Conservation (phyloP, 495 filamentous ascomycete species). For the Penicillium egyptiacum region DNA sequence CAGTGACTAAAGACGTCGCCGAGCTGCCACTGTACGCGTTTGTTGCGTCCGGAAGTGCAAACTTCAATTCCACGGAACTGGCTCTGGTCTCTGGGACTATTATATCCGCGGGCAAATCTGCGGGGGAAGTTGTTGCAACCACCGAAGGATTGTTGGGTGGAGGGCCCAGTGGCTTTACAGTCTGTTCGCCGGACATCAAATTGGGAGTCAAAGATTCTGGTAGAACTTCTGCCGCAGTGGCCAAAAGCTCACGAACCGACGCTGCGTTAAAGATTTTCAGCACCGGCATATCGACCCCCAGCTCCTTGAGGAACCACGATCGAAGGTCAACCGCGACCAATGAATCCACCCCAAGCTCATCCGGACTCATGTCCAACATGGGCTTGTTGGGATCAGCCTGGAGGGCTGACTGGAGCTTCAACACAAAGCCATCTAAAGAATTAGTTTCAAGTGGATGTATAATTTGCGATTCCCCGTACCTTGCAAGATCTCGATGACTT, state of each 20-base stretch:
- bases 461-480: background rate
- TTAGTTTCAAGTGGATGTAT: background rate
- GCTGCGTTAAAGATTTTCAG: constrained; percentile 47
- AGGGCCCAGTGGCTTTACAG: background rate
- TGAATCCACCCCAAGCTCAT: constrained; percentile 48
- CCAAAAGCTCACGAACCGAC: constrained; percentile 22
- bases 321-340: constrained; percentile 59
- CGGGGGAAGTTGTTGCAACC: background rate
- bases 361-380: constrained; percentile 15
- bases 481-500: constrained; percentile 20
- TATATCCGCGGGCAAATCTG: background rate
- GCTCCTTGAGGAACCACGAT: constrained; percentile 52
- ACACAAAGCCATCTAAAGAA: constrained; percentile 9
- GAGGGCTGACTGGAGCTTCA: constrained; percentile 13
- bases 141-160: background rate
- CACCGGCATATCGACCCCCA: constrained; percentile 43
- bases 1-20: constrained; percentile 9
- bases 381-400: constrained; percentile 12
- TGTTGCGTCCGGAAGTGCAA: constrained; percentile 6
- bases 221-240: constrained; percentile 11
- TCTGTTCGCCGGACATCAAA: background rate
- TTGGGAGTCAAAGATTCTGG: constrained; percentile 16
- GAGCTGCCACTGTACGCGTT: constrained; percentile 18
- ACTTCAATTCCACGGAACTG: background rate
- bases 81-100: background rate